phyloP scores from a whole-genome alignment of 192 early-diverging fungal genomes.

The Coemansia sp. region DNA sequence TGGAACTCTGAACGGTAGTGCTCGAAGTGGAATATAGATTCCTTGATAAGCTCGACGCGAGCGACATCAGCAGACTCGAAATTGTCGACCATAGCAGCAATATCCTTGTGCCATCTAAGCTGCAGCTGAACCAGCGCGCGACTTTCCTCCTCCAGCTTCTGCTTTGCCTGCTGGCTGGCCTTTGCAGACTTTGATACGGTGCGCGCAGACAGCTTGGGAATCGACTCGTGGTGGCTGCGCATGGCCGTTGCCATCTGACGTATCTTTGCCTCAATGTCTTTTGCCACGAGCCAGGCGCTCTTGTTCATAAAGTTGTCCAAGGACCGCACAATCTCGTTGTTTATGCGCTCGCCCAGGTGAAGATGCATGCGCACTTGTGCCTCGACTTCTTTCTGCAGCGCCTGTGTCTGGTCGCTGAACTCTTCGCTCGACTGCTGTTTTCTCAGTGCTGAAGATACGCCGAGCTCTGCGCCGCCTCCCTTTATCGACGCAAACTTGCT shows the following conservation, averaged over 20 bases:
- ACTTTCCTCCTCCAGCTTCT: constrained; percentile 39
- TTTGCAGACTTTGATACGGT: constrained; percentile 33
- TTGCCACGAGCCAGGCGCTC: constrained; percentile 30
- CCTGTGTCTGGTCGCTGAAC: constrained; percentile 13
- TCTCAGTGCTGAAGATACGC: background rate
- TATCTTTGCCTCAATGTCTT: constrained; percentile 15
- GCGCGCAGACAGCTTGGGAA: constrained; percentile 43
- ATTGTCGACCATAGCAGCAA: constrained; percentile 29
- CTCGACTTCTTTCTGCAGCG: constrained; percentile 31
- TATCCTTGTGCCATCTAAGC: constrained; percentile 38
- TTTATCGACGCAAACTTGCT: constrained; percentile 14
- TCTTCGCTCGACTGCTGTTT: constrained; percentile 1
- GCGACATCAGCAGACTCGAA: constrained; percentile 47
- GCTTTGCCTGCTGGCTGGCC: constrained; percentile 32
- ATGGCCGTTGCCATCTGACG: constrained; percentile 31
- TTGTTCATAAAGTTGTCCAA: constrained; percentile 23
- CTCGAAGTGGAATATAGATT: constrained; percentile 36
- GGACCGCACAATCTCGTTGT: constrained; percentile 36
- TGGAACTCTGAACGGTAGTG: constrained; percentile 45
- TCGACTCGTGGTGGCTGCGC: constrained; percentile 35
- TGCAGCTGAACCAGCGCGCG: constrained; percentile 29
- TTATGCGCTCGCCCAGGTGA: constrained; percentile 38
- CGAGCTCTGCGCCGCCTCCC: background rate
- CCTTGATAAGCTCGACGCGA: constrained; percentile 34
- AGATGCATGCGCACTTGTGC: constrained; percentile 34